Percentiles rank a stretch among this genome's conserved stretches.
Conservation (phyloP, 1,284 basidiomycete genomes). For the Sanghuangporus sanghuang region DNA sequence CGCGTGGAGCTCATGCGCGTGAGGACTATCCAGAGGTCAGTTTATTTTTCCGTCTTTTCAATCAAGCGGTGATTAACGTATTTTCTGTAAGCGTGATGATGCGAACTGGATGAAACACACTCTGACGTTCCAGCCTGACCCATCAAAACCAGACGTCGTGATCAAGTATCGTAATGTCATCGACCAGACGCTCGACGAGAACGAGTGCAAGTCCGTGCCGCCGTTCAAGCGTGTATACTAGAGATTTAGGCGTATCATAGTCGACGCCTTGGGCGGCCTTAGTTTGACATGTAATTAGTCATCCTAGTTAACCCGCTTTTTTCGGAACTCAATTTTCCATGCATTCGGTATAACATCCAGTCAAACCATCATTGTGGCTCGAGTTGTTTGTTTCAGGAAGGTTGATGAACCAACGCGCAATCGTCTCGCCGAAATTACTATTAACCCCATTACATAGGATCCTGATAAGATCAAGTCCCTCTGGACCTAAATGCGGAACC, state of each 20-base stretch:
- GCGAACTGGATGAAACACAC: constrained; percentile 94
- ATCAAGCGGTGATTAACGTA: neutral
- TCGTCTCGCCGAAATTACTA: too few species aligned
- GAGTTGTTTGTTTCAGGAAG: too few species aligned
- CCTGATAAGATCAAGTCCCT: too few species aligned
- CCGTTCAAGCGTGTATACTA: constrained; percentile 87
- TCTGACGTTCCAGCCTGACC: constrained; percentile 79
- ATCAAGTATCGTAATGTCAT: constrained; percentile 90
- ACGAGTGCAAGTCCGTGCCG: constrained; percentile 89
- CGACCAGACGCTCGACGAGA: constrained; percentile 84
- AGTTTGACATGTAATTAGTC: neutral
- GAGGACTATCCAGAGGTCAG: constrained; percentile 89
- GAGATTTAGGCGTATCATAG: neutral
- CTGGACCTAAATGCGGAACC: too few species aligned
- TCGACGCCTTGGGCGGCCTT: neutral
- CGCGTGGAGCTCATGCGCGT: constrained; percentile 95
- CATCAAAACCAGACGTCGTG: constrained; percentile 72
- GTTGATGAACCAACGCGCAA: too few species aligned
- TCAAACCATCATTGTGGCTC: too few species aligned
- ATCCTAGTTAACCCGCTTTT: neutral
- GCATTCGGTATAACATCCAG: too few species aligned
- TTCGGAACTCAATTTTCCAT: neutral
- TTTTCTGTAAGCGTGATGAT: constrained; percentile 67
- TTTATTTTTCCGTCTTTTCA: constrained; percentile 15
- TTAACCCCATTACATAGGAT: too few species aligned